Percentiles rank a stretch among this genome's conserved stretches.
Evolutionary conservation across 345 rosid genomes (phyloP).

Genomic region (Fremontodendron californicum): DNA sequence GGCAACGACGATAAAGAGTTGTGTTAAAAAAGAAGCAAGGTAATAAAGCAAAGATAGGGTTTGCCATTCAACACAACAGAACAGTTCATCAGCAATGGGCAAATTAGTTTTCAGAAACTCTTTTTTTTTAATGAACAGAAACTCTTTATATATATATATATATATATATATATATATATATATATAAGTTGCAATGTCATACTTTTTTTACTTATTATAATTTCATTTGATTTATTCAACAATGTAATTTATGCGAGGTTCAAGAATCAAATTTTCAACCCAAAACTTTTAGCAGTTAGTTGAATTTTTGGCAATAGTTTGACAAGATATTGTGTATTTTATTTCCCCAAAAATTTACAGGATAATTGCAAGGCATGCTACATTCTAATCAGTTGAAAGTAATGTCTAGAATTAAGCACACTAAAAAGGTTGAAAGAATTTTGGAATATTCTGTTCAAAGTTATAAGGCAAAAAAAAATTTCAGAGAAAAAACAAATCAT

Average conservation of each 20-base stretch:
- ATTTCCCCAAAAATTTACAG: background rate
- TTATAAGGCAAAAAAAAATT: background rate
- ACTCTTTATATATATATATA: background rate
- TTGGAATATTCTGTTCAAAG: background rate
- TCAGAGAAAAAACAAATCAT: background rate
- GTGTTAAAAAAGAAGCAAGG: background rate
- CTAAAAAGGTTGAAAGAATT: background rate
- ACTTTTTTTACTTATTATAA: background rate
- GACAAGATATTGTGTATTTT: background rate
- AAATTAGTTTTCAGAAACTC: background rate
- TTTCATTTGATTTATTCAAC: background rate
- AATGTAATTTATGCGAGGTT: background rate
- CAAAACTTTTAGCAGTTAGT: background rate
- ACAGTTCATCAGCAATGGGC: no score
- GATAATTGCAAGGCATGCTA: background rate
- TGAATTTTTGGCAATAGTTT: background rate
- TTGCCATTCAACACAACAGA: background rate
- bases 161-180: no score
- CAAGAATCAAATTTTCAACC: slow-evolving; percentile 3
- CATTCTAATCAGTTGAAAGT: background rate
- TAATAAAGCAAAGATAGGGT: background rate
- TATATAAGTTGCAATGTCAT: background rate
- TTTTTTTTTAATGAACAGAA: no score
- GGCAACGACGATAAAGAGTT: background rate
- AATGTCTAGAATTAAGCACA: background rate